These are phyloP conservation scores for Sarocladium oryzae DNA, from an alignment of 2,329 filamentous ascomycete genomes.

Conservation along the genomic window DNA sequence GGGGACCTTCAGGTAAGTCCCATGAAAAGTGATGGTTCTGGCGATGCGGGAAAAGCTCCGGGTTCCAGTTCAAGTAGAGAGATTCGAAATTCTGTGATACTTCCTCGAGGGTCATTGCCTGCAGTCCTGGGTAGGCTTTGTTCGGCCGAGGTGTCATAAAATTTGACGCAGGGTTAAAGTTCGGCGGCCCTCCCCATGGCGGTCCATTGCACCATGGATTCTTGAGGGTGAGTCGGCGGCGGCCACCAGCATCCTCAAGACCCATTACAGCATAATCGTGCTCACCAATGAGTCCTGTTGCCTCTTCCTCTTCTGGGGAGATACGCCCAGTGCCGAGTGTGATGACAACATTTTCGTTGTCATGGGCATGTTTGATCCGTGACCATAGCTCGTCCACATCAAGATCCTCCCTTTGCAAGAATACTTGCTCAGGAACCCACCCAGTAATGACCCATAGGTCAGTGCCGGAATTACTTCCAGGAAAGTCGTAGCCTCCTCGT, in stretches of 20 bases:
- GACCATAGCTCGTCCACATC: slow-evolving; percentile 72
- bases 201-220: slow-evolving; percentile 91
- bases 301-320: slow-evolving; percentile 67
- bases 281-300: slow-evolving; percentile 76
- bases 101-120: slow-evolving; percentile 64
- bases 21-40: slow-evolving; percentile 90
- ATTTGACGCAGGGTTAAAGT: background rate
- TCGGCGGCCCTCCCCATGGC: slow-evolving; percentile 51
- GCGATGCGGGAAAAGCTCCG: slow-evolving; percentile 69
- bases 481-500: slow-evolving; percentile 93
- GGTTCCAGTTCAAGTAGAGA: slow-evolving; percentile 97
- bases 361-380: slow-evolving; percentile 67
- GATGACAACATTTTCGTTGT: slow-evolving; percentile 73
- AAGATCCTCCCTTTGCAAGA: slow-evolving; percentile 77
- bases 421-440: slow-evolving; percentile 95
- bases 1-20: slow-evolving; percentile 50
- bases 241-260: slow-evolving; percentile 55
- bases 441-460: slow-evolving; percentile 89
- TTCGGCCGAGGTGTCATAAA: background rate
- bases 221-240: slow-evolving; percentile 73
- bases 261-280: slow-evolving; percentile 93
- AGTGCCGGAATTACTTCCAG: slow-evolving; percentile 93
- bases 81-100: slow-evolving; percentile 91
- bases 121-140: background rate
- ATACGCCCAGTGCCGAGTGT: slow-evolving; percentile 87